Evolutionary conservation across 2,329 filamentous ascomycete genomes (phyloP).

Genomic region (Alternaria panax): DNA sequence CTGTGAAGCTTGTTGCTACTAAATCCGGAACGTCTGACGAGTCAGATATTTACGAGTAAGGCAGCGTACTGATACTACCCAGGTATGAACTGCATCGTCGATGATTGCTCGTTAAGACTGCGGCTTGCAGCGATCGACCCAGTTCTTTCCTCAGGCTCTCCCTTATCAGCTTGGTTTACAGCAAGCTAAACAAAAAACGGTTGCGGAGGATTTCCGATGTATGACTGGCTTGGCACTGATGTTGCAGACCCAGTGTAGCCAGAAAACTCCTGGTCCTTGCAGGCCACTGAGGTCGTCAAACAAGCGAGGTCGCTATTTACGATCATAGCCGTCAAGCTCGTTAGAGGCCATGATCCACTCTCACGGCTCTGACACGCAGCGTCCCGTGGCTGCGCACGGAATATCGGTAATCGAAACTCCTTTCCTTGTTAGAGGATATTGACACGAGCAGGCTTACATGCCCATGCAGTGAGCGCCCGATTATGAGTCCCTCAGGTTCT

Average conservation of each 20-base stretch:
- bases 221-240: slow-evolving; percentile 10
- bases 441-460: slow-evolving; percentile 23
- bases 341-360: slow-evolving; percentile 28
- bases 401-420: slow-evolving; percentile 33
- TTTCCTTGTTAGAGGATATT: slow-evolving; percentile 19
- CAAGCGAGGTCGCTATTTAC: slow-evolving; percentile 22
- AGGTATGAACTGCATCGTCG: not conserved
- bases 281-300: slow-evolving; percentile 21
- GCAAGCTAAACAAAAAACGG: slow-evolving; percentile 11
- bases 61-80: not conserved
- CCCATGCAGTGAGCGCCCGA: slow-evolving; percentile 25
- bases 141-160: not conserved
- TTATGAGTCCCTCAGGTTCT: slow-evolving; percentile 25
- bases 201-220: slow-evolving; percentile 23
- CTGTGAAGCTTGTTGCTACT: not conserved
- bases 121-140: slow-evolving; percentile 5
- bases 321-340: slow-evolving; percentile 12
- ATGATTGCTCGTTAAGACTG: slow-evolving; percentile 1
- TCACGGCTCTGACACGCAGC: slow-evolving; percentile 29
- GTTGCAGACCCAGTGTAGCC: slow-evolving; percentile 14
- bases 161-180: slow-evolving; percentile 5
- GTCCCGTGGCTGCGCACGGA: slow-evolving; percentile 24
- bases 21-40: not conserved
- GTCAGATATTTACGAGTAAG: not conserved
- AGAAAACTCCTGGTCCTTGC: slow-evolving; percentile 7